Percentiles rank a stretch among this genome's conserved stretches.
Conservation (phyloP, 495 filamentous ascomycete species). For the Chaetomium fimeti region DNA sequence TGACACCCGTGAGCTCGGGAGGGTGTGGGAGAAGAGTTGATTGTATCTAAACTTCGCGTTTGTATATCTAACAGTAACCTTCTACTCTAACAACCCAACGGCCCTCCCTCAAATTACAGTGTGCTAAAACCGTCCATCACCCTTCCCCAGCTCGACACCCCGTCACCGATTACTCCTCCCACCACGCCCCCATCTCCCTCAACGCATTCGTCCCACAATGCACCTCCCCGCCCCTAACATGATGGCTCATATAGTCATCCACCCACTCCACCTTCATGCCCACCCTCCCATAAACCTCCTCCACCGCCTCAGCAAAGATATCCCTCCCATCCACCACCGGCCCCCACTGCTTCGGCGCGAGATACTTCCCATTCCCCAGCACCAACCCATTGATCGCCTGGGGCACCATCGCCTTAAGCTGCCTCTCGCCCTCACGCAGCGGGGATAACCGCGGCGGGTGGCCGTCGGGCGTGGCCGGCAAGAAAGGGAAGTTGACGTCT, state of each 20-base stretch:
- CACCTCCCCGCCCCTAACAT: slow-evolving; percentile 14
- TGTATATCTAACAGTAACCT: no score
- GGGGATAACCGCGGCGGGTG: background rate
- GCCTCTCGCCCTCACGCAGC: background rate
- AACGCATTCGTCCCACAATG: slow-evolving; percentile 14
- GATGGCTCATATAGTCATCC: slow-evolving; percentile 16
- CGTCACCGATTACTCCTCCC: background rate
- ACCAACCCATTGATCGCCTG: slow-evolving; percentile 12
- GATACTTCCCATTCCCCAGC: slow-evolving; percentile 2
- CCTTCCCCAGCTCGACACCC: no score
- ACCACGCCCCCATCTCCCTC: slow-evolving; percentile 7
- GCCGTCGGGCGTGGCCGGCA: background rate
- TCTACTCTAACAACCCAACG: no score
- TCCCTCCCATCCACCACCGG: slow-evolving; percentile 6
- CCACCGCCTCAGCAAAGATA: background rate
- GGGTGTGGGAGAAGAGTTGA: no score
- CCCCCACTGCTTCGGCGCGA: slow-evolving; percentile 12
- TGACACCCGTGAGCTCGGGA: no score
- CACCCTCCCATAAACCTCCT: background rate
- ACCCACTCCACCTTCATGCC: slow-evolving; percentile 6
- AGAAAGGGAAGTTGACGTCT: slow-evolving; percentile 9
- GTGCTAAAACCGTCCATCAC: no score
- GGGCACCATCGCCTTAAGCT: slow-evolving; percentile 5
- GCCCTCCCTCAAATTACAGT: no score
- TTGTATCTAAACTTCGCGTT: no score